Evolutionary conservation across 140 eudicot genomes (phyloP), one percentile per base, ranked within the genome.

Genomic region (Stevia rebaudiana): DNA sequence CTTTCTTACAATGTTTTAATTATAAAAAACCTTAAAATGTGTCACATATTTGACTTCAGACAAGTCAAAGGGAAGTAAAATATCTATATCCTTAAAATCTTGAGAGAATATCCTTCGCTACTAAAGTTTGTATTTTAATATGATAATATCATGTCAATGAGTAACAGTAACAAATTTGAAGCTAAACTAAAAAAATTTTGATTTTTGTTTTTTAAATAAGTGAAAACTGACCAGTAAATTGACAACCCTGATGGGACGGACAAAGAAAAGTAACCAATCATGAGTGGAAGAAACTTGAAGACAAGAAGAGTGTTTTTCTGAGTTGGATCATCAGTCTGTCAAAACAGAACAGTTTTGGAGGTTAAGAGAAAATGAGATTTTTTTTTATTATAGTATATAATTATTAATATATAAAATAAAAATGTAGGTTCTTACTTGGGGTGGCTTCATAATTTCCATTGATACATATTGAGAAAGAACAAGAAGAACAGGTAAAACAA

Each of bases 361-460:
- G 47, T 69, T 74, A 30, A 31, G 46, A 54, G 59, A 39, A 65
- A 41, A 24, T 50, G 56, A 63, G 43, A 6, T 48, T 48, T 50
- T 11, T 40, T 40, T 28, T 6, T 67, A 36, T 19, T 17, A 62
- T 9, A 61, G 61, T 19, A 16, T 33, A 74, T 42, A 7, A 22
- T 16, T 10, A 16, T 30, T 3, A 24, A 48, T 1, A 21, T 17
- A 42, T 4, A n/a, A 41, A 35, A 67, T 36, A 60, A 16, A 11
- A 13, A 48, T 11, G 65, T 23, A 47, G 37, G 39, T 67, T 37
- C 77, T 68, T 69, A 92, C 98, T 81, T 92, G 96, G 51, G 96
- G 98, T 70, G 98, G 96, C 74, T 92, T 92, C 98, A 92, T 92
- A 60, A 92, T 68, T 82, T 92, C 96, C 98, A 88, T 92, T 18